Evolutionary conservation across 1,284 basidiomycete species (phyloP), one percentile per base, ranked within the genome.

Genomic region (Apiotrichum gamsii): DNA sequence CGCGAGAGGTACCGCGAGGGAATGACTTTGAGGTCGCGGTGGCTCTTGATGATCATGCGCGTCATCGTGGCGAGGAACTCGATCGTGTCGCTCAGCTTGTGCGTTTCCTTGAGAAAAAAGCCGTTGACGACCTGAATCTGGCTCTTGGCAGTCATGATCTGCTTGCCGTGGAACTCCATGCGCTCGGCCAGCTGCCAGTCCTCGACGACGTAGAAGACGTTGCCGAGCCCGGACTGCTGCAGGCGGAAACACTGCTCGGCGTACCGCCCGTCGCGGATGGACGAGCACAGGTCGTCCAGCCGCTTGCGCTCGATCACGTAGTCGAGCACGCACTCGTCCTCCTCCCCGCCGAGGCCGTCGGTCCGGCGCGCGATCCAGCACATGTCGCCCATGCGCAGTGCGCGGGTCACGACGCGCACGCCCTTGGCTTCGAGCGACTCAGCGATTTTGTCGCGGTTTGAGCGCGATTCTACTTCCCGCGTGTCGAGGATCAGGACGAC

Each of bases 251-350:
- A 80, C 55, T 81, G 79, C 47, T 78, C 77, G 45, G 69, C 67
- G 59, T 78, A 81, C 16, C 79, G 62, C 5, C 77, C 76, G 51
- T 80, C 79, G 19, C 69, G 61, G 47, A 81, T 76, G 39, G 76
- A 78, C 9, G 50, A 59, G 25, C 70, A 70, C 36, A 80, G 52
- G 64, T 81, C 79, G 47, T 80, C 78, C 18, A 80, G 61, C 16
- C 78, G 55, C 57, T 81, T 81, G 40, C 78, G 63, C 65, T 81
- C 79, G 4, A 78, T 71, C 10, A 80, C 76, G 45, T 74, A 77
- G 53, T 80, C 78, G 31, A 81, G 62, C 15, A 79, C 76, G 49
- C 75, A 75, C 45, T 79, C 77, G 34, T 70, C 65, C 31, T 69
- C 69, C 34, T 66, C 65, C 4, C 60, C 64, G 2, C 65, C 63